Conservation (phyloP, 768 basidiomycete genomes). For the Arthromyces matolae region DNA sequence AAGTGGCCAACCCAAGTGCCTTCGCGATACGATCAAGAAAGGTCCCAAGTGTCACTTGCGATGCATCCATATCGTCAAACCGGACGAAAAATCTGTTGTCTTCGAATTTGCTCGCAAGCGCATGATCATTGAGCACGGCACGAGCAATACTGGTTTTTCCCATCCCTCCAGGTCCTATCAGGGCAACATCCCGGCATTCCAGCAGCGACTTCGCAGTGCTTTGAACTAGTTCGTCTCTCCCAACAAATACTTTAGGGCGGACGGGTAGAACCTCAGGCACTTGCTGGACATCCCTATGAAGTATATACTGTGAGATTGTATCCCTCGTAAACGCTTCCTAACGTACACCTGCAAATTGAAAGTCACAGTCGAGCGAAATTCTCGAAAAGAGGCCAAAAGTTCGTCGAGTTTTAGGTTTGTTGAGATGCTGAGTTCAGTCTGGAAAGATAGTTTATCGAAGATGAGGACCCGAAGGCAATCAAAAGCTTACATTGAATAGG, state of each 20-base stretch:
- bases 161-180: slow-evolving; percentile 9
- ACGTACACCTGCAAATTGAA: neutral
- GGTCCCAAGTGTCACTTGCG: slow-evolving; percentile 1
- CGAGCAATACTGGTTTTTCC: slow-evolving; percentile 8
- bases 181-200: slow-evolving; percentile 4
- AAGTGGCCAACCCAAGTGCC: neutral
- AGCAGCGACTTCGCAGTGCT: neutral
- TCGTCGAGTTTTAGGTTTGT: slow-evolving; percentile 12
- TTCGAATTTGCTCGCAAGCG: neutral
- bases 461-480: neutral
- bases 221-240: slow-evolving; percentile 2
- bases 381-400: slow-evolving; percentile 2
- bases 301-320: neutral
- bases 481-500: slow-evolving; percentile 9
- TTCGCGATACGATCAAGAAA: slow-evolving; percentile 7
- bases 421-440: slow-evolving; percentile 10
- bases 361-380: neutral
- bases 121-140: neutral
- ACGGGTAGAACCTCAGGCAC: slow-evolving; percentile 1
- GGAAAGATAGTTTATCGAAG: neutral
- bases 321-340: neutral
- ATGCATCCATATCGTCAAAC: slow-evolving; percentile 7
- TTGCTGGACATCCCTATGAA: neutral
- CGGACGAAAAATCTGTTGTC: slow-evolving; percentile 5
- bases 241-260: slow-evolving; percentile 4